Conservation (phyloP, 371 early-diverging fungal species). For the Syncephalis plumigaleata region DNA sequence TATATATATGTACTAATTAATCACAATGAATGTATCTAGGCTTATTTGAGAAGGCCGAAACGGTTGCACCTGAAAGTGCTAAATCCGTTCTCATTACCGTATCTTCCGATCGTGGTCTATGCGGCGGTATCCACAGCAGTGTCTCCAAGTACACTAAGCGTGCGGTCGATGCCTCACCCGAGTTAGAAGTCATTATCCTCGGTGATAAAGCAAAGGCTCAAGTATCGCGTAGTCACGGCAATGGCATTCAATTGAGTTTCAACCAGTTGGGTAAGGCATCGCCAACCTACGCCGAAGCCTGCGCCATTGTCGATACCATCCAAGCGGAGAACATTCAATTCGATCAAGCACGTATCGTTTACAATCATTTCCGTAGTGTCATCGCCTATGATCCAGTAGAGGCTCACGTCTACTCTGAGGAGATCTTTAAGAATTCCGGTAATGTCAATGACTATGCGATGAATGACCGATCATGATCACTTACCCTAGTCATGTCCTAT, state of each 20-base stretch:
- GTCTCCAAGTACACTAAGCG: constrained; percentile 75
- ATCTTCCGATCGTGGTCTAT: constrained; percentile 95
- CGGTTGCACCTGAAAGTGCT: constrained; percentile 32
- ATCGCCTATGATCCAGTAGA: constrained; percentile 79
- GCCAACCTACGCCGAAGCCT: constrained; percentile 82
- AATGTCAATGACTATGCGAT: constrained; percentile 6
- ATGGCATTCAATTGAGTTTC: constrained; percentile 61
- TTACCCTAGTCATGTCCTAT: neutral
- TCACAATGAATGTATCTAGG: constrained; percentile 21
- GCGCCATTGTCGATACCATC: constrained; percentile 66
- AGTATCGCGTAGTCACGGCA: constrained; percentile 53
- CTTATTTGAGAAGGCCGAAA: constrained; percentile 62
- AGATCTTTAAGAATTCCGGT: constrained; percentile 62
- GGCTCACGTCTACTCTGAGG: constrained; percentile 44
- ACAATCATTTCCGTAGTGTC: constrained; percentile 87
- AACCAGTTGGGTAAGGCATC: constrained; percentile 81
- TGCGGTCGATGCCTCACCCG: constrained; percentile 30
- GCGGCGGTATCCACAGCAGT: constrained; percentile 96
- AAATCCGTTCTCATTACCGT: constrained; percentile 56
- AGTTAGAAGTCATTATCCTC: constrained; percentile 40
- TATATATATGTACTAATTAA: constrained; percentile 2
- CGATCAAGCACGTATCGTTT: constrained; percentile 63
- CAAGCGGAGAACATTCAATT: constrained; percentile 39
- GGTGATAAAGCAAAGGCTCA: constrained; percentile 94
- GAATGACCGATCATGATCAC: neutral